Conservation (phyloP, 139 green algal genomes). For the Picochlorum sp. region DNA sequence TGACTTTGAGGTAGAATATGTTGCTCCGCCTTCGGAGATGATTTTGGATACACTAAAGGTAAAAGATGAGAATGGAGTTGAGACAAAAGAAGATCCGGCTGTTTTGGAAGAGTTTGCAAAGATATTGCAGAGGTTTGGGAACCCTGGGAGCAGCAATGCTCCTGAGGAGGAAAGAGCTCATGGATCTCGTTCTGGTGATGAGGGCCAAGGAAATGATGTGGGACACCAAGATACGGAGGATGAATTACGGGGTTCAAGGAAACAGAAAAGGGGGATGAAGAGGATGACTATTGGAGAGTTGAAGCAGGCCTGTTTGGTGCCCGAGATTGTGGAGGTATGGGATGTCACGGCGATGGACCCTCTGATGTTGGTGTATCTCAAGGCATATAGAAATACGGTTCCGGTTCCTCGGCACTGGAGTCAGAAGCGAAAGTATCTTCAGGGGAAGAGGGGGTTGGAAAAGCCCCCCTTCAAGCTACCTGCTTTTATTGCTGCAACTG, state of each 20-base stretch:
- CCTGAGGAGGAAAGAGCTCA: neutral
- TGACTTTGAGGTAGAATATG: conserved; percentile 55
- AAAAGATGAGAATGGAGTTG: neutral
- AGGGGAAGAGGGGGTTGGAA: conserved; percentile 97
- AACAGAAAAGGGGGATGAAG: conserved; percentile 66
- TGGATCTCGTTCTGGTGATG: neutral
- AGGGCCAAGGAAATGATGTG: conserved; percentile 13
- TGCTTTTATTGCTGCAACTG: conserved; percentile 92
- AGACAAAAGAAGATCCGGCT: conserved; percentile 10
- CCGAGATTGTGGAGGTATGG: conserved; percentile 97
- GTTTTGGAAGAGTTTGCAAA: conserved; percentile 64
- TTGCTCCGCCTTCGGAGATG: conserved; percentile 47
- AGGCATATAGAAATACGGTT: conserved; percentile 86
- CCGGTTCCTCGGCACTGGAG: conserved; percentile 92
- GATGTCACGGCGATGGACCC: conserved; percentile 89
- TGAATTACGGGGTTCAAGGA: conserved; percentile 59
- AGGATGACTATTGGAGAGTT: conserved; percentile 83
- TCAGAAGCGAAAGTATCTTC: conserved; percentile 88
- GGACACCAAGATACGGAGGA: conserved; percentile 43
- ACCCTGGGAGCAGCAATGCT: neutral
- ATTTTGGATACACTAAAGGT: conserved; percentile 7
- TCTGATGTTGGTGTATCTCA: conserved; percentile 86
- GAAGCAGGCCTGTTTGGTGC: conserved; percentile 71
- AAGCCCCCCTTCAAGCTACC: conserved; percentile 97
- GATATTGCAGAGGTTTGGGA: conserved; percentile 3